Conservation (phyloP, 345 rosid genomes). For the Firmiana major region DNA sequence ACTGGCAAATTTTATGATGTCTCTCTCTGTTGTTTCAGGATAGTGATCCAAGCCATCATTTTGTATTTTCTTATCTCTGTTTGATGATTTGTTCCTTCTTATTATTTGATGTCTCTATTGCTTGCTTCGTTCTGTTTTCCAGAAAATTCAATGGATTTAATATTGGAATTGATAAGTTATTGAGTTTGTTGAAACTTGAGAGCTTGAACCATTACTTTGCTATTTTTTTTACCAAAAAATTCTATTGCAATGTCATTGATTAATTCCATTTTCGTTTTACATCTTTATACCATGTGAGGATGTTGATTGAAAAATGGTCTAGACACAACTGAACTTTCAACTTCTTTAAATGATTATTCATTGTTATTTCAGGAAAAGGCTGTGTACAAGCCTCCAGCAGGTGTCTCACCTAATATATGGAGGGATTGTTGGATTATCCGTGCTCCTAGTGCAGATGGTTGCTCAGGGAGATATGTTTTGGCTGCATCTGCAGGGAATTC, state of each 20-base stretch:
- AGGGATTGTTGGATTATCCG: conserved; percentile 98
- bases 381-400: conserved; percentile 67
- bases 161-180: not conserved
- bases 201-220: not conserved
- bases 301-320: not conserved
- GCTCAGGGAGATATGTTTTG: conserved; percentile 84
- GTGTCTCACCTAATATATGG: conserved; percentile 65
- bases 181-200: not conserved
- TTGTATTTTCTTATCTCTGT: not conserved
- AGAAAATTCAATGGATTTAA: not conserved
- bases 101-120: not conserved
- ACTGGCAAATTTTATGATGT: not conserved
- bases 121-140: not conserved
- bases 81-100: not conserved
- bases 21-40: conserved; percentile 3
- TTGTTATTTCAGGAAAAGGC: conserved; percentile 65
- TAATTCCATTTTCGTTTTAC: not conserved
- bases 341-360: conserved; percentile 5
- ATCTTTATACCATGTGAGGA: not conserved
- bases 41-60: not conserved
- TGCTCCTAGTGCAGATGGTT: conserved; percentile 87
- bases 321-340: not conserved
- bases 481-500: conserved; percentile 96
- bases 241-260: not conserved
- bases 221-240: not conserved